A percentile compares a stretch with the other conserved stretches of the same genome.
Evolutionary conservation across 148 eudicot genomes (phyloP).

Genomic region (Suaeda aralocaspica): DNA sequence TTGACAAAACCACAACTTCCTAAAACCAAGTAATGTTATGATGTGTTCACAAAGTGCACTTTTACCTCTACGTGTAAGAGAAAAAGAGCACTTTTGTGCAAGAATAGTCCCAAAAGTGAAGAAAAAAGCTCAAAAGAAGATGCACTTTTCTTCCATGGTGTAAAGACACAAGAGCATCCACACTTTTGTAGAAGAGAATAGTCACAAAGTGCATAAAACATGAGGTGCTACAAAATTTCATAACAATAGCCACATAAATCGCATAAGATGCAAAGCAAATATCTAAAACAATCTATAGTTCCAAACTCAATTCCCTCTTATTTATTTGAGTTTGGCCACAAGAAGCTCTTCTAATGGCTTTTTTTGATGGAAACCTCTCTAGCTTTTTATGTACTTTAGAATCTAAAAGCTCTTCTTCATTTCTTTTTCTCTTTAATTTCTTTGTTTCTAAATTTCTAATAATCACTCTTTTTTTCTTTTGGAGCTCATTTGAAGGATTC

Average conservation of each 20-base stretch:
- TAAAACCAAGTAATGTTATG: neutral
- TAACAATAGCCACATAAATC: conserved; percentile 16
- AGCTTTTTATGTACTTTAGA: conserved; percentile 6
- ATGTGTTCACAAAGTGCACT: conserved; percentile 7
- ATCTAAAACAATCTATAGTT: neutral
- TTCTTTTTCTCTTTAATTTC: neutral
- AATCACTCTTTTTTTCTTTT: conserved; percentile 2
- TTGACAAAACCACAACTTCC: too few species aligned
- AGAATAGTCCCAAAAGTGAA: conserved; percentile 13
- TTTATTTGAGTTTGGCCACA: neutral
- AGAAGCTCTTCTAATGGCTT: neutral
- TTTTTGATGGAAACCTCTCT: neutral
- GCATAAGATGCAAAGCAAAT: conserved; percentile 17
- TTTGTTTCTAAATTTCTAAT: neutral
- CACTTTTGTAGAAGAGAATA: too few species aligned
- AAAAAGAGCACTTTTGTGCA: conserved; percentile 1
- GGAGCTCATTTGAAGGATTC: conserved; percentile 1
- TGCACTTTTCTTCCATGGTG: conserved; percentile 15
- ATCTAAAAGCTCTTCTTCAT: neutral
- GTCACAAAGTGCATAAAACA: too few species aligned
- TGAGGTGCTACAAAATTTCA: neutral
- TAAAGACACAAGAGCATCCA: conserved; percentile 2
- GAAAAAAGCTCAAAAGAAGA: conserved; percentile 7
- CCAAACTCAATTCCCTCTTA: neutral
- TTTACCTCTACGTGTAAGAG: conserved; percentile 1